Base-by-base conservation (phyloP, 306 rosid genomes). In the Aeschynomene evenia region DNA sequence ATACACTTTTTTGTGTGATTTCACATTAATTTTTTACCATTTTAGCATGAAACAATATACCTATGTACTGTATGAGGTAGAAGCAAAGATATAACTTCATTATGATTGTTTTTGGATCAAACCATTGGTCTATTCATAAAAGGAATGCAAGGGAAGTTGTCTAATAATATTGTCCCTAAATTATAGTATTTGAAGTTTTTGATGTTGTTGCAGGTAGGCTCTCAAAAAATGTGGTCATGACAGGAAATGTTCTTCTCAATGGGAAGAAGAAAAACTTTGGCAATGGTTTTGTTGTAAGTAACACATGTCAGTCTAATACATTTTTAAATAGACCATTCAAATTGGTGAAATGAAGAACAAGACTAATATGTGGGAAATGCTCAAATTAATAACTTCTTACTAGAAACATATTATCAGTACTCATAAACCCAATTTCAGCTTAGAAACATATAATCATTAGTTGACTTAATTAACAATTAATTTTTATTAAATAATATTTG, bases 211-310 rank as follows among this genome's bases (percentile, higher is more conserved):
- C 92, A 89, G 96, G 92, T 58, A 85, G 96, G 43, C 92, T 89
- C 53, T 81, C 96, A 49, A 85, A 84, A 81, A 81, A 89, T 66
- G 96, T 89, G 64, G 83, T 89, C 23, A 86, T 86, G 96, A 85
- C 96, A 24, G 96, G 96, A 73, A 86, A 77, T 79, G 82, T 86
- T 64, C 72, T 81, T 65, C 82, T 89, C 65, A 86, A 89, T 81
- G 96, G 96, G 28, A 89, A 84, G 85, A 89, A 89, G 76, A 83
- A 83, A 81, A 62, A 72, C 70, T 67, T 80, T 5, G 92, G 86
- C 48, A 77, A 79, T 76, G 92, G 92, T 72, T 79, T 58, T 72
- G 85, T 89, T 74, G 96, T 89, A 81, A 89, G 96, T 66, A 46
- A 29, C 57, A 49, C 23, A 6, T 9, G 48, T 34, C 56, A 15